These are phyloP conservation scores for Cardiosporidium cionae DNA, from an alignment of 169 alveolate genomes.

Conservation along the genomic window DNA sequence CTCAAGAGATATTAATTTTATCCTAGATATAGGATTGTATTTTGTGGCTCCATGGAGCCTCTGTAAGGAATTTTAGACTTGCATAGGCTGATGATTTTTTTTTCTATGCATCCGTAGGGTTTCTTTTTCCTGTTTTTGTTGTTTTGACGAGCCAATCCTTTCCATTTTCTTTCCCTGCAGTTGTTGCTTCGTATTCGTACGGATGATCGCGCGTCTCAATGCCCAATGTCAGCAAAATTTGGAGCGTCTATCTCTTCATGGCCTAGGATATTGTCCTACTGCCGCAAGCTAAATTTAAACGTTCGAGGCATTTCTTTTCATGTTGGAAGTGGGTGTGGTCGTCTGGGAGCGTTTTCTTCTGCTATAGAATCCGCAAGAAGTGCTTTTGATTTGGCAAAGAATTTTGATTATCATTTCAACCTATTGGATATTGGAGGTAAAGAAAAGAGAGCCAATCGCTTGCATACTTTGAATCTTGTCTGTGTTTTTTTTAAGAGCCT, in stretches of 20 bases:
- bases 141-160: no score
- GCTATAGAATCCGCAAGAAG: slow-evolving; percentile 10
- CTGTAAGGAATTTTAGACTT: no score
- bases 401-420: neutral
- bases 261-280: neutral
- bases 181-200: slow-evolving; percentile 13
- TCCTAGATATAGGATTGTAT: no score
- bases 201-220: slow-evolving; percentile 9
- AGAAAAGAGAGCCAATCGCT: no score
- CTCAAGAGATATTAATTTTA: no score
- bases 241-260: slow-evolving; percentile 5
- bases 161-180: neutral
- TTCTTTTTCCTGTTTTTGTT: no score
- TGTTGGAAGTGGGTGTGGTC: slow-evolving; percentile 20
- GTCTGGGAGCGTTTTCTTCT: slow-evolving; percentile 6
- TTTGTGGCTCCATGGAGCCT: no score
- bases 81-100: no score
- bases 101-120: no score
- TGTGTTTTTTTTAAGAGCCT: no score
- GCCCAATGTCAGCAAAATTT: slow-evolving; percentile 23
- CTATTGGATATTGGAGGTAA: slow-evolving; percentile 23
- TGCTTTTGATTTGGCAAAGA: slow-evolving; percentile 3
- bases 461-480: no score
- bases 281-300: neutral
- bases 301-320: slow-evolving; percentile 19